These are phyloP conservation scores for Ilyonectria robusta DNA, from an alignment of 2,329 filamentous ascomycete species.

Conservation along the genomic window DNA sequence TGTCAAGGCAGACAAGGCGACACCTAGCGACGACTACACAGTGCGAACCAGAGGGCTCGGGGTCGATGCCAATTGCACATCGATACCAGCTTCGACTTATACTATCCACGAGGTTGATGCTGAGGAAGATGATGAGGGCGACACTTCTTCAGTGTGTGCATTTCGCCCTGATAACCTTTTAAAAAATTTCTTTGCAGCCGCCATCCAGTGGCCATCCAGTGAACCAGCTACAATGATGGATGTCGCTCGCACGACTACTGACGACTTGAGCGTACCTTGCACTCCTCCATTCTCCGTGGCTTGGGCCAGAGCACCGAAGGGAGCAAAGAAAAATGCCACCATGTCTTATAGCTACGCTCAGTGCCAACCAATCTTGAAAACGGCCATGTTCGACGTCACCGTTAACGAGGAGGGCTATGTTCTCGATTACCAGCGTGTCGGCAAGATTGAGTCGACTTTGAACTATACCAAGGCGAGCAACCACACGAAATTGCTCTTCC, in stretches of 20 bases:
- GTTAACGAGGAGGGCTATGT: conserved; percentile 2
- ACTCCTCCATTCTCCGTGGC: background rate
- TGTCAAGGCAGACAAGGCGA: background rate
- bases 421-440: background rate
- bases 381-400: conserved; percentile 13
- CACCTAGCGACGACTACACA: background rate
- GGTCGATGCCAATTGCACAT: conserved; percentile 13
- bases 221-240: no score
- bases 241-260: no score
- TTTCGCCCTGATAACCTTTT: no score
- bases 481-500: background rate
- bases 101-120: background rate
- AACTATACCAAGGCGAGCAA: background rate
- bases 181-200: no score
- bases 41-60: conserved; percentile 13
- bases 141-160: background rate
- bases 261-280: background rate
- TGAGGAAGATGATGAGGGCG: background rate
- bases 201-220: no score
- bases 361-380: conserved; percentile 8
- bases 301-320: background rate
- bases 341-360: no score
- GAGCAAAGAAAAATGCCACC: no score
- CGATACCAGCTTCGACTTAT: background rate
- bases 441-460: background rate